Conservation (phyloP, 140 eudicot species). For the Erigeron philadelphicus region DNA sequence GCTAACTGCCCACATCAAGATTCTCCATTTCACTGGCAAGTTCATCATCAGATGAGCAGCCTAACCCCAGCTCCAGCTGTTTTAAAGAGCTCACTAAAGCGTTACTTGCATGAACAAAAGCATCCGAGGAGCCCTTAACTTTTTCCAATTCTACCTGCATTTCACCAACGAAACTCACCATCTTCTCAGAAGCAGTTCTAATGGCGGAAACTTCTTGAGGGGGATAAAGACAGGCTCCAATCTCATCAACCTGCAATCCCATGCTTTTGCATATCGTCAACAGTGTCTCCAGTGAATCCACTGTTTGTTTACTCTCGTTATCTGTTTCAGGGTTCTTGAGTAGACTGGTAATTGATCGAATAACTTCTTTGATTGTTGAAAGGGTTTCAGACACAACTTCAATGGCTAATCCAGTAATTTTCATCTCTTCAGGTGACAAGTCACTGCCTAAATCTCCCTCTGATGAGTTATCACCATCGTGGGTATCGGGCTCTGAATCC, state of each 20-base stretch:
- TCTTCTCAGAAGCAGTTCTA: constrained; percentile 43
- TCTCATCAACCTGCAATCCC: constrained; percentile 72
- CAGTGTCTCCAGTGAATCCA: constrained; percentile 56
- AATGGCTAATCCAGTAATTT: constrained; percentile 46
- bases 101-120: constrained; percentile 44
- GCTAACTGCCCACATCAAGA: constrained; percentile 27
- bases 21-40: constrained; percentile 46
- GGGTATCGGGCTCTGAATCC: constrained; percentile 27
- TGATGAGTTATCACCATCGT: constrained; percentile 36
- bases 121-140: constrained; percentile 43
- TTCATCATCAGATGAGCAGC: constrained; percentile 28
- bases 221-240: constrained; percentile 94
- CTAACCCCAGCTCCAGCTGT: constrained; percentile 45
- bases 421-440: constrained; percentile 84
- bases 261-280: constrained; percentile 49
- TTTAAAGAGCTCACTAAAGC: constrained; percentile 43
- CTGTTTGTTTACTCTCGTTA: constrained; percentile 27
- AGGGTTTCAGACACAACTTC: constrained; percentile 52
- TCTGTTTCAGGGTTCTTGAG: constrained; percentile 39
- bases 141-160: constrained; percentile 42
- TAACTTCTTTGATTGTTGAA: constrained; percentile 52
- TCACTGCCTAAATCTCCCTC: constrained; percentile 70
- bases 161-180: constrained; percentile 41
- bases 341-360: constrained; percentile 56
- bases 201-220: constrained; percentile 74